These are phyloP conservation scores for Lolium perenne DNA, from an alignment of 176 grass and related monocot genomes.

Conservation along the genomic window DNA sequence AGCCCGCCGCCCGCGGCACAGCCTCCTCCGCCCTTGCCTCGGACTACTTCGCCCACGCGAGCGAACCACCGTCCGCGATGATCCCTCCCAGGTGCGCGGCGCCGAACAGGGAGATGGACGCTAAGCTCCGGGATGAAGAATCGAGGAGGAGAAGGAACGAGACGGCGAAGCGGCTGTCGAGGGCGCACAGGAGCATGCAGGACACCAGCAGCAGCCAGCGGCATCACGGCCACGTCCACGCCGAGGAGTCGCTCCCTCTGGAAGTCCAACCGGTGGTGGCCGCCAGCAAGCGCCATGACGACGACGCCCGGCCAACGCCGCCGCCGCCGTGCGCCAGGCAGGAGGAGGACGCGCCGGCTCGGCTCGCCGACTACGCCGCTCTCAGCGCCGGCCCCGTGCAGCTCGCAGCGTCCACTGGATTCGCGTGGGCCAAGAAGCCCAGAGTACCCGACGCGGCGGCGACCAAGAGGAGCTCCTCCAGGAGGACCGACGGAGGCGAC, in stretches of 20 bases:
- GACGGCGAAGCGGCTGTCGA: conserved; percentile 32
- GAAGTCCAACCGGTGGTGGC: conserved; percentile 37
- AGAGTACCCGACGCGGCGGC: conserved; percentile 12
- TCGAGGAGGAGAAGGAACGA: conserved; percentile 56
- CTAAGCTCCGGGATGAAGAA: conserved; percentile 72
- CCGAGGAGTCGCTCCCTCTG: conserved; percentile 53
- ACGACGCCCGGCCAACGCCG: neutral
- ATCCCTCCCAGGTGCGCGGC: conserved; percentile 65
- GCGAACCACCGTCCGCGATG: conserved; percentile 63
- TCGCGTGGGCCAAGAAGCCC: conserved; percentile 75
- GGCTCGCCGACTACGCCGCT: conserved; percentile 19
- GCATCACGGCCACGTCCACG: conserved; percentile 48
- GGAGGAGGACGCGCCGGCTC: conserved; percentile 34
- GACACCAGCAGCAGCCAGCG: conserved; percentile 39
- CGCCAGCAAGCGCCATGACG: conserved; percentile 41
- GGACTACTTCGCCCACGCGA: conserved; percentile 81
- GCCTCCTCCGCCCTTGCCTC: conserved; percentile 68
- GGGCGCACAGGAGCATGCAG: conserved; percentile 54
- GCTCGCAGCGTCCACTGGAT: conserved; percentile 60
- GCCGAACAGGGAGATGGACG: conserved; percentile 95
- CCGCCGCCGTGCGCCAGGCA: conserved; percentile 29
- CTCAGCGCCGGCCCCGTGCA: conserved; percentile 49
- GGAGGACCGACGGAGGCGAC: neutral
- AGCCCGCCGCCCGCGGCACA: conserved; percentile 64
- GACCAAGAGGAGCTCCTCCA: conserved; percentile 42